These are phyloP conservation scores for Debaryomyces tyrocola DNA, from an alignment of 805 yeast species.

Conservation along the genomic window DNA sequence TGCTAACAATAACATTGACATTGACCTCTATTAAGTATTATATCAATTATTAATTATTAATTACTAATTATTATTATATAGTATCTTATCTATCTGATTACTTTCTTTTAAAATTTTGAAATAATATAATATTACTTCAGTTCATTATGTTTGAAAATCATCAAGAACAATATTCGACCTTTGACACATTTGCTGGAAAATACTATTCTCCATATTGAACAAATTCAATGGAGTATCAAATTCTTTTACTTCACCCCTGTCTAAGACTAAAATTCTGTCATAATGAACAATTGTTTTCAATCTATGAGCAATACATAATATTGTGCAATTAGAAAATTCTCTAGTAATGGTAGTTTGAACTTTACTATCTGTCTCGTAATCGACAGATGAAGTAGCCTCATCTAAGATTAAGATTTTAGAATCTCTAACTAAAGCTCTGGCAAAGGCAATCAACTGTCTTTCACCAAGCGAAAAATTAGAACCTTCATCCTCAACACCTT, in stretches of 20 bases:
- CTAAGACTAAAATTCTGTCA: constrained; percentile 79
- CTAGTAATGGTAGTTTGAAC: constrained; percentile 72
- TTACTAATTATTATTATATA: neutral
- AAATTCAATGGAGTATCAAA: constrained; percentile 74
- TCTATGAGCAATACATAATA: constrained; percentile 87
- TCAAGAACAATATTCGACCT: constrained; percentile 41
- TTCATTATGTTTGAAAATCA: constrained; percentile 36
- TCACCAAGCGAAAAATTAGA: constrained; percentile 74
- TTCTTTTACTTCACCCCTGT: constrained; percentile 74
- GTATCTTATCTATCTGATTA: too few relatives aligned
- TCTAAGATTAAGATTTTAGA: constrained; percentile 78
- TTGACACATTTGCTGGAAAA: constrained; percentile 72
- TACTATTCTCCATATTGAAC: constrained; percentile 49
- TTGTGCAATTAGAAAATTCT: constrained; percentile 71
- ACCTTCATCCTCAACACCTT: constrained; percentile 65
- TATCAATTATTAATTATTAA: neutral
- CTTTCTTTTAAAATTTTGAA: too few relatives aligned
- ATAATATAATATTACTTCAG: neutral
- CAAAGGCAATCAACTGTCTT: constrained; percentile 75
- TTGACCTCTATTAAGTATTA: neutral
- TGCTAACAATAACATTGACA: neutral
- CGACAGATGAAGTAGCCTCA: constrained; percentile 81
- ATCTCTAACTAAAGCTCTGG: constrained; percentile 77
- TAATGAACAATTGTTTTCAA: constrained; percentile 71
- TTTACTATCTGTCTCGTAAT: constrained; percentile 81